These are phyloP conservation scores for Thozetella sp. DNA, from an alignment of 495 filamentous ascomycete species.

Conservation along the genomic window DNA sequence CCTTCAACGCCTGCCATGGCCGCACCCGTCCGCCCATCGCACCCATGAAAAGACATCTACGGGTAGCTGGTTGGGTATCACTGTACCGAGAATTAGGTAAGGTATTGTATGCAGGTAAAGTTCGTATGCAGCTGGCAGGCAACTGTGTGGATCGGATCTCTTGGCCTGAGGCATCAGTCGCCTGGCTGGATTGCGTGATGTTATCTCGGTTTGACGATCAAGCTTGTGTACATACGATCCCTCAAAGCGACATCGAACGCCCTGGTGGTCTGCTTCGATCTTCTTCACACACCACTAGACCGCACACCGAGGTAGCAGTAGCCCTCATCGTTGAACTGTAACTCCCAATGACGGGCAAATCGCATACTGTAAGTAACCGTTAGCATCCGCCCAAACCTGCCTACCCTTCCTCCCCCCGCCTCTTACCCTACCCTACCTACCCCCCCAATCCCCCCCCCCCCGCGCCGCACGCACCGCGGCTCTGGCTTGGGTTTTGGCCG, in stretches of 20 bases:
- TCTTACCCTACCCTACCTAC: too few species aligned
- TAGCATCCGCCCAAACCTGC: too few species aligned
- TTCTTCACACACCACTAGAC: neutral
- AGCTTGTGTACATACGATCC: too few species aligned
- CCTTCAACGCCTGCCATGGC: neutral
- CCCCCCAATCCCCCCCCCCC: too few species aligned
- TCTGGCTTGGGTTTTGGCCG: too few species aligned
- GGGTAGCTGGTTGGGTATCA: neutral
- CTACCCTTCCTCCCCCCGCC: neutral
- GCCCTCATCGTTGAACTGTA: too few species aligned
- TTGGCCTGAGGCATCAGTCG: too few species aligned
- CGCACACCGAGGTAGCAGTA: too few species aligned
- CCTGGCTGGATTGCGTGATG: neutral
- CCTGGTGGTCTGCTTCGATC: neutral
- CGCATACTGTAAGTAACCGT: neutral
- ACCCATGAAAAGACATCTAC: neutral
- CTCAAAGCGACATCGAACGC: neutral
- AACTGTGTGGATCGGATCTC: too few species aligned
- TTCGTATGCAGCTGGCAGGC: too few species aligned
- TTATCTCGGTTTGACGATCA: neutral
- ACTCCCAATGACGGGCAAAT: neutral
- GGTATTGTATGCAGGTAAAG: too few species aligned
- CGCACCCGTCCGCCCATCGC: neutral
- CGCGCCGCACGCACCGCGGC: too few species aligned
- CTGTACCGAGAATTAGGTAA: neutral